These are phyloP conservation scores for Didymella keratinophila DNA, from an alignment of 2,329 filamentous ascomycete species.

Conservation along the genomic window DNA sequence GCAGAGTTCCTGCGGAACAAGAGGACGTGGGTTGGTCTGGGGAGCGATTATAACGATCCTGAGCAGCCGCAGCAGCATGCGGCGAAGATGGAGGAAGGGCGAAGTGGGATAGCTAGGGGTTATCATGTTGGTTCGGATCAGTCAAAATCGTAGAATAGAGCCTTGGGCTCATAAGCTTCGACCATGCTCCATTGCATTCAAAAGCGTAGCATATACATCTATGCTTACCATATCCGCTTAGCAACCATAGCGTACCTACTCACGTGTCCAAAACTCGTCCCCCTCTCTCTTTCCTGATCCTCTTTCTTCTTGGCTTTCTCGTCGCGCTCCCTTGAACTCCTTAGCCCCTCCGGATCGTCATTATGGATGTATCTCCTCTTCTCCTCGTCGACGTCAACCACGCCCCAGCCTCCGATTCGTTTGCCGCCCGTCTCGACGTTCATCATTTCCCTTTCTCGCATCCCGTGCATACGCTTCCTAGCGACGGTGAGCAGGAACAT, in stretches of 20 bases:
- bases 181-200: too few relatives aligned
- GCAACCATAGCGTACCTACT: slow-evolving; percentile 93
- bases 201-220: too few relatives aligned
- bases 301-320: slow-evolving; percentile 70
- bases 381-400: slow-evolving; percentile 89
- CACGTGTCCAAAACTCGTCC: slow-evolving; percentile 70
- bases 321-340: slow-evolving; percentile 66
- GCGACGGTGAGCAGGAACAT: slow-evolving; percentile 86
- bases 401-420: slow-evolving; percentile 80
- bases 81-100: slow-evolving; percentile 81
- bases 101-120: slow-evolving; percentile 85
- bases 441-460: slow-evolving; percentile 73
- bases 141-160: too few relatives aligned
- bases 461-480: slow-evolving; percentile 77
- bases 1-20: slow-evolving; percentile 85
- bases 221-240: slow-evolving; percentile 96
- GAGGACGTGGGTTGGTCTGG: slow-evolving; percentile 89
- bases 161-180: too few relatives aligned
- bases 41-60: slow-evolving; percentile 75
- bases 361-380: slow-evolving; percentile 85
- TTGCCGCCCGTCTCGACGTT: slow-evolving; percentile 72
- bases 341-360: slow-evolving; percentile 78
- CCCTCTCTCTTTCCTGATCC: slow-evolving; percentile 58
- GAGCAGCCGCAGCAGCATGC: slow-evolving; percentile 65
- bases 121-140: slow-evolving; percentile 88